These are phyloP conservation scores for Pestalotiopsis sp. DNA, from an alignment of 2,329 filamentous ascomycete species.

Conservation along the genomic window DNA sequence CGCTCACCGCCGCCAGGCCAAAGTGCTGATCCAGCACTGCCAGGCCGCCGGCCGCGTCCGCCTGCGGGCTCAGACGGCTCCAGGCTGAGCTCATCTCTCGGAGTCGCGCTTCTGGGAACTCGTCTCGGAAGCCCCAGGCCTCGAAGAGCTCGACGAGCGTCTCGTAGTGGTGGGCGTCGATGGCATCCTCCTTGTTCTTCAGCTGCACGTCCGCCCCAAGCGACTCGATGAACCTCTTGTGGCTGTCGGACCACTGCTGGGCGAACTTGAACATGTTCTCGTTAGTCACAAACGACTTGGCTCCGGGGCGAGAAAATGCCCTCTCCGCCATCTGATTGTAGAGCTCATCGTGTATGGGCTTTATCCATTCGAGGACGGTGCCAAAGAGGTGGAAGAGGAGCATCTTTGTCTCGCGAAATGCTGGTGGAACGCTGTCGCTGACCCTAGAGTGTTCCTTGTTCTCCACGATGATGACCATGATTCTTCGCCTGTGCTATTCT, in stretches of 20 bases:
- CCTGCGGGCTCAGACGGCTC: constrained; percentile 74
- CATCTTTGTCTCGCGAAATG: constrained; percentile 47
- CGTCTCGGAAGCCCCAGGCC: constrained; percentile 55
- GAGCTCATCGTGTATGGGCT: constrained; percentile 65
- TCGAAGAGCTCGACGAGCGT: constrained; percentile 62
- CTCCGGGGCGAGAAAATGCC: constrained; percentile 50
- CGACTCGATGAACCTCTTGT: constrained; percentile 60
- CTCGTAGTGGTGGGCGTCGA: constrained; percentile 72
- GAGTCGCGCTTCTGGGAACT: constrained; percentile 67
- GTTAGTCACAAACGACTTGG: constrained; percentile 51
- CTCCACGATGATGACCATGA: no score
- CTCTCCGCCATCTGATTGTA: constrained; percentile 50
- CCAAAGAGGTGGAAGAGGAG: constrained; percentile 79
- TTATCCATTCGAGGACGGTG: constrained; percentile 80
- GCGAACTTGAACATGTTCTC: constrained; percentile 68
- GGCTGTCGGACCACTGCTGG: constrained; percentile 70
- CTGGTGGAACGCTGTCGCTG: no score
- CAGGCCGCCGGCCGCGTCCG: constrained; percentile 63
- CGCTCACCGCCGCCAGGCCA: constrained; percentile 74
- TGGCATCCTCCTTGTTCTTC: constrained; percentile 59
- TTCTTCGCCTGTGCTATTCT: no score
- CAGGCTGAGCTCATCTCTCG: constrained; percentile 68
- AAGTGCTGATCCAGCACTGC: constrained; percentile 53
- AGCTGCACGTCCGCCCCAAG: constrained; percentile 48
- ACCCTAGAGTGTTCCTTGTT: no score